Conservation (phyloP, 2,329 filamentous ascomycete species). For the Pseudopyricularia javanii region DNA sequence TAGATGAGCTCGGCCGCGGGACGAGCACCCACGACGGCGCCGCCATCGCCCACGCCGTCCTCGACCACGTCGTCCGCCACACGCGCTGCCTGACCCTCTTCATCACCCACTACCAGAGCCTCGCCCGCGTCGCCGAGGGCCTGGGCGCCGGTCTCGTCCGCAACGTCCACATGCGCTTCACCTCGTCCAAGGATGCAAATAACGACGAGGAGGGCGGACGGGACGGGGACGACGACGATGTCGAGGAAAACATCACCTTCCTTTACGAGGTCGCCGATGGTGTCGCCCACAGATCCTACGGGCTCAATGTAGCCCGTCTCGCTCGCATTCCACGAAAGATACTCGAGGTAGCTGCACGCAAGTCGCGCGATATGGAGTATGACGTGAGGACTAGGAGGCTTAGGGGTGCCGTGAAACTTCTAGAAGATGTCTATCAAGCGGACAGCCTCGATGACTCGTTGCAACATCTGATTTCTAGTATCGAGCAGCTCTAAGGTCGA, state of each 20-base stretch:
- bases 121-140: slow-evolving; percentile 57
- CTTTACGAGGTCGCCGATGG: slow-evolving; percentile 86
- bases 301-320: slow-evolving; percentile 80
- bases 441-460: slow-evolving; percentile 24
- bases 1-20: slow-evolving; percentile 88
- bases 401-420: slow-evolving; percentile 28
- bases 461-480: slow-evolving; percentile 39
- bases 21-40: slow-evolving; percentile 94
- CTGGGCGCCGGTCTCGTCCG: slow-evolving; percentile 52
- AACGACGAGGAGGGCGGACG: neutral
- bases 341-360: slow-evolving; percentile 65
- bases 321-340: slow-evolving; percentile 69
- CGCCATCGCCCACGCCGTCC: slow-evolving; percentile 84
- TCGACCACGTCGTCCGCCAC: slow-evolving; percentile 70
- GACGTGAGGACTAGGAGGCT: slow-evolving; percentile 54
- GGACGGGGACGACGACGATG: slow-evolving; percentile 23
- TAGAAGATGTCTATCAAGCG: slow-evolving; percentile 27
- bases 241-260: slow-evolving; percentile 77
- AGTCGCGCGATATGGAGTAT: slow-evolving; percentile 70
- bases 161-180: slow-evolving; percentile 94
- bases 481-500: slow-evolving; percentile 42
- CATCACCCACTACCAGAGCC: slow-evolving; percentile 93
- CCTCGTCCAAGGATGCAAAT: slow-evolving; percentile 18
- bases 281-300: slow-evolving; percentile 87
- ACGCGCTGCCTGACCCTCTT: slow-evolving; percentile 75